Evolutionary conservation across 129 eudicot species (phyloP), one percentile per base, ranked within the genome.

Genomic region (Logfia minima): DNA sequence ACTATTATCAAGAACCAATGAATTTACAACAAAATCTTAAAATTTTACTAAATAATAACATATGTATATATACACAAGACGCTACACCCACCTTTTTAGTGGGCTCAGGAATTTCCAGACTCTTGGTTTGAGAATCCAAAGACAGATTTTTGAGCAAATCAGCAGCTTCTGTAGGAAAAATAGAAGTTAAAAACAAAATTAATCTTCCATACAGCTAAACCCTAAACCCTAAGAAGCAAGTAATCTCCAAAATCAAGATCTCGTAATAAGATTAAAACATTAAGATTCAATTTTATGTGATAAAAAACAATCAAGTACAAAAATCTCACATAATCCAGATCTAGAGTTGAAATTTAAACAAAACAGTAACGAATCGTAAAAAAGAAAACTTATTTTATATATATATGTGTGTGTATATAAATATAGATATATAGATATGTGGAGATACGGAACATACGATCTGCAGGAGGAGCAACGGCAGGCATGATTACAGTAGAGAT

Each of bases 111-210:
- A 79, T 75, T 64, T 89, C 95, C 63, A 83, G 60, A 56, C 84
- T 37, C 76, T 90, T 93, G 6, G 85, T 17, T 62, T 83, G 91
- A 14, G 97, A 53, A 74, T 93, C 98, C 80, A 91, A 64, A 3
- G 97, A 84, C 26, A 93, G 41, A 22, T 89, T 90, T 74, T 93
- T 90, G 79, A 93, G 56, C 87, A 91, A 86, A 75, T 78, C 96
- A 37, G 93, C 86, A 66, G 97, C 81, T 77, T 93, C 98, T 93
- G 72, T 31, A 56, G 17, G 41, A 37, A 58, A 84, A 19, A 22
- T 22, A 0, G 29, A 24, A 74, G 72, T 82, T n/a, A 66, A 80
- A 77, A 75, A 55, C 43, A 22, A 2, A n/a, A 18, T 1, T 4
- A 23, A 48, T 3, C 23, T 5, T 11, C 61, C 14, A 22, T 31